Conservation (phyloP, 164 flowering plant genomes). For the Buxus sempervirens region DNA sequence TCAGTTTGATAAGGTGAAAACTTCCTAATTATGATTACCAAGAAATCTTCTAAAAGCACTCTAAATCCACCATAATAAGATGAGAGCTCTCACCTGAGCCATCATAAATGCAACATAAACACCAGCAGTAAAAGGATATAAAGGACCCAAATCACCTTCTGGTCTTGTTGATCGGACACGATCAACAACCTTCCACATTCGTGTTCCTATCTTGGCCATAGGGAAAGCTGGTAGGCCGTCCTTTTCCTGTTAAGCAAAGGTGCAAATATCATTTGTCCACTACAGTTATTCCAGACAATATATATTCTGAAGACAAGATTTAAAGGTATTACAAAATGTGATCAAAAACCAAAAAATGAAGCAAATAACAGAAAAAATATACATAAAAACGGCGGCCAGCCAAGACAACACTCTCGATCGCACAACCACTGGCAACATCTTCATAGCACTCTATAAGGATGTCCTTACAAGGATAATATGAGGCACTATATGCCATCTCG, state of each 20-base stretch:
- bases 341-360: not conserved
- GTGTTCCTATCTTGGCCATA: constrained; percentile 92
- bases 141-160: constrained; percentile 80
- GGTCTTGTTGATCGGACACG: constrained; percentile 65
- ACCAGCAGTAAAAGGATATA: constrained; percentile 91
- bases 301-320: no score
- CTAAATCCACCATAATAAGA: not conserved
- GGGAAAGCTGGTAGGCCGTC: constrained; percentile 95
- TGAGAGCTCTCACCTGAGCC: constrained; percentile 70
- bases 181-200: constrained; percentile 99
- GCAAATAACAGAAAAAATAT: constrained; percentile 17
- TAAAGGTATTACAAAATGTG: no score
- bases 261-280: not conserved
- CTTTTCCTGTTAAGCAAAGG: constrained; percentile 68
- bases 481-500: constrained; percentile 85
- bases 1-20: not conserved
- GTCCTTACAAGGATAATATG: constrained; percentile 95
- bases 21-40: not conserved
- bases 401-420: constrained; percentile 86
- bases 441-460: constrained; percentile 93
- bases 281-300: not conserved
- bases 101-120: constrained; percentile 92
- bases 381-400: constrained; percentile 96
- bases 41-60: no score
- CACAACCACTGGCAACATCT: constrained; percentile 89